Evolutionary conservation across 2,329 filamentous ascomycete genomes (phyloP).

Genomic region (Sporothrix phasma): DNA sequence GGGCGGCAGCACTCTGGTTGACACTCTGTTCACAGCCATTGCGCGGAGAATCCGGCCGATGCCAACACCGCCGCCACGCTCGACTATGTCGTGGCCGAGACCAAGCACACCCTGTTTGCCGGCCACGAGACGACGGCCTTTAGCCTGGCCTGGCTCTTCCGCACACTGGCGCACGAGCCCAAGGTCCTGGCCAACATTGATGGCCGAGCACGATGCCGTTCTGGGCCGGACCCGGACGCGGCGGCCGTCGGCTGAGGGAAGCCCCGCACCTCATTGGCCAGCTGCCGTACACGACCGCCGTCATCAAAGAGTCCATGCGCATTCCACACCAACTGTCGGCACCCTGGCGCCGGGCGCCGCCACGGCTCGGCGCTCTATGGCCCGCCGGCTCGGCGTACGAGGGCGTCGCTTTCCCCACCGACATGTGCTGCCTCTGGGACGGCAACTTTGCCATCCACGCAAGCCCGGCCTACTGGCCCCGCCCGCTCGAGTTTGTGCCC

Average conservation of each 20-base stretch:
- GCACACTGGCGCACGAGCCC: constrained; percentile 25
- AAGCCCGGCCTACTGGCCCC: constrained; percentile 32
- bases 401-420: constrained; percentile 36
- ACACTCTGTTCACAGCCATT: constrained; percentile 25
- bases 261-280: constrained; percentile 39
- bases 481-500: constrained; percentile 36
- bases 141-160: constrained; percentile 25
- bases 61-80: constrained; percentile 14
- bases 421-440: constrained; percentile 33
- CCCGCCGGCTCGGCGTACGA: constrained; percentile 20
- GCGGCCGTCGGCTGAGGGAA: constrained; percentile 27
- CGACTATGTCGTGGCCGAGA: constrained; percentile 24
- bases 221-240: constrained; percentile 31
- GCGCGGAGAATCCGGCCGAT: constrained; percentile 7
- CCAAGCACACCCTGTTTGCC: constrained; percentile 29
- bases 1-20: constrained; percentile 21
- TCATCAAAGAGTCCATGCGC: constrained; percentile 46
- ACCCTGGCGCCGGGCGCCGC: constrained; percentile 31
- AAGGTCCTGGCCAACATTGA: constrained; percentile 23
- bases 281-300: constrained; percentile 42
- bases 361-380: constrained; percentile 33
- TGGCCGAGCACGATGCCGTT: constrained; percentile 40
- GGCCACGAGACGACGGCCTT: constrained; percentile 32
- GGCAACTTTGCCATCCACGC: constrained; percentile 31
- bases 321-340: constrained; percentile 42